Evolutionary conservation across 306 rosid genomes (phyloP).

Genomic region (Lathyrus tuberosus): DNA sequence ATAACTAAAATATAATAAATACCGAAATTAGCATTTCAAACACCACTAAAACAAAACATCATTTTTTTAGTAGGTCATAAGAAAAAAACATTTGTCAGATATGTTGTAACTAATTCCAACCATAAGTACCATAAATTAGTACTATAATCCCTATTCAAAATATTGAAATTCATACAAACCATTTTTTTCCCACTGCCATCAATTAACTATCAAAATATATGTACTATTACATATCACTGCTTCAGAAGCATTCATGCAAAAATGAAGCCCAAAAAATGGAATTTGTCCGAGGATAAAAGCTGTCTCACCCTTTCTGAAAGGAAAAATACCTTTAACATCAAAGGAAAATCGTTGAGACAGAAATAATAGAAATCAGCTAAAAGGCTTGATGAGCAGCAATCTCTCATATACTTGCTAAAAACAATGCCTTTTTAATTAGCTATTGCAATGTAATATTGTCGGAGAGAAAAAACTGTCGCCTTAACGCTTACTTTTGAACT

Average conservation of each 20-base stretch:
- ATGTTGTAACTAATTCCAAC: slow-evolving; percentile 16
- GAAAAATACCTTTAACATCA: slow-evolving; percentile 34
- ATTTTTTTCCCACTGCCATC: neutral
- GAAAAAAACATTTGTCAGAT: slow-evolving; percentile 18
- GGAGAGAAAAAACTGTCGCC: slow-evolving; percentile 31
- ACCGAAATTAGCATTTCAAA: slow-evolving; percentile 8
- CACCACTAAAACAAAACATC: neutral
- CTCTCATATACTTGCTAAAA: slow-evolving; percentile 34
- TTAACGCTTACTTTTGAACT: slow-evolving; percentile 10
- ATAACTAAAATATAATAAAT: neutral
- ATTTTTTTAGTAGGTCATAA: neutral
- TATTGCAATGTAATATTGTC: slow-evolving; percentile 26
- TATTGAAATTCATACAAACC: neutral
- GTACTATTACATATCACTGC: slow-evolving; percentile 32
- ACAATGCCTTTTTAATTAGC: slow-evolving; percentile 24
- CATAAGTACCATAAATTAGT: slow-evolving; percentile 4
- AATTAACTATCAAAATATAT: slow-evolving; percentile 21
- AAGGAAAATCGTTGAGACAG: slow-evolving; percentile 31
- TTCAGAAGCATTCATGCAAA: slow-evolving; percentile 31
- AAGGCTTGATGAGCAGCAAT: slow-evolving; percentile 30
- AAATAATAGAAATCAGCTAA: slow-evolving; percentile 36
- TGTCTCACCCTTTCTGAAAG: slow-evolving; percentile 7
- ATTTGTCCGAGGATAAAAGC: slow-evolving; percentile 29
- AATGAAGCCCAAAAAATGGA: slow-evolving; percentile 36
- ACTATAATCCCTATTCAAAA: slow-evolving; percentile 26